Evolutionary conservation across 306 rosid species (phyloP).

Genomic region (Inga laurina): DNA sequence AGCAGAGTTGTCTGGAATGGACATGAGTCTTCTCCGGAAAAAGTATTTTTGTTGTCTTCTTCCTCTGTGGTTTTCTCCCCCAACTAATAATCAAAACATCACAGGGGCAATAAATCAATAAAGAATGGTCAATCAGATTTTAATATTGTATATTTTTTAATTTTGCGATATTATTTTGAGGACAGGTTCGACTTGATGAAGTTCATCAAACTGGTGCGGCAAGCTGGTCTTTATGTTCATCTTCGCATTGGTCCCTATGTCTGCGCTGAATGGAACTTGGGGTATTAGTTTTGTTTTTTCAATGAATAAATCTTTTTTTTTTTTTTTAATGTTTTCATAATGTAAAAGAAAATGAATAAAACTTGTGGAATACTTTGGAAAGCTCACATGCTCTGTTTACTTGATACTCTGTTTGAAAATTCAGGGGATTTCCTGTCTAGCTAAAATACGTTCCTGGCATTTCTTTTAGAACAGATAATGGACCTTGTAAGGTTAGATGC

Average conservation of each 20-base stretch:
- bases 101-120: too few species aligned
- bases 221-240: slow-evolving; percentile 36
- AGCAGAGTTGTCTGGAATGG: slow-evolving; percentile 58
- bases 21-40: slow-evolving; percentile 76
- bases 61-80: not conserved
- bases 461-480: slow-evolving; percentile 88
- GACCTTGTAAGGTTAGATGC: slow-evolving; percentile 77
- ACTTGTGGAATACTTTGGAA: slow-evolving; percentile 24
- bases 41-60: slow-evolving; percentile 24
- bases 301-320: too few species aligned
- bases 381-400: slow-evolving; percentile 48
- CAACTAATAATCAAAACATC: not conserved
- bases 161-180: slow-evolving; percentile 64
- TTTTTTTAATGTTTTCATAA: not conserved
- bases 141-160: not conserved
- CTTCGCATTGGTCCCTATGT: slow-evolving; percentile 87
- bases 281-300: slow-evolving; percentile 48
- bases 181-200: slow-evolving; percentile 70
- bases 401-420: slow-evolving; percentile 1
- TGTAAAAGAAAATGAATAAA: not conserved
- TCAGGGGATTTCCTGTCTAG: slow-evolving; percentile 98
- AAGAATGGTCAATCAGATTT: not conserved
- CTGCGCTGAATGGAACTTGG: slow-evolving; percentile 86
- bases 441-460: slow-evolving; percentile 91
- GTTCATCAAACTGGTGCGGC: not conserved